A percentile compares a stretch with the other conserved stretches of the same genome.
Evolutionary conservation across 2,329 filamentous ascomycete genomes (phyloP).

Genomic region (Metarhizium guizhouense): DNA sequence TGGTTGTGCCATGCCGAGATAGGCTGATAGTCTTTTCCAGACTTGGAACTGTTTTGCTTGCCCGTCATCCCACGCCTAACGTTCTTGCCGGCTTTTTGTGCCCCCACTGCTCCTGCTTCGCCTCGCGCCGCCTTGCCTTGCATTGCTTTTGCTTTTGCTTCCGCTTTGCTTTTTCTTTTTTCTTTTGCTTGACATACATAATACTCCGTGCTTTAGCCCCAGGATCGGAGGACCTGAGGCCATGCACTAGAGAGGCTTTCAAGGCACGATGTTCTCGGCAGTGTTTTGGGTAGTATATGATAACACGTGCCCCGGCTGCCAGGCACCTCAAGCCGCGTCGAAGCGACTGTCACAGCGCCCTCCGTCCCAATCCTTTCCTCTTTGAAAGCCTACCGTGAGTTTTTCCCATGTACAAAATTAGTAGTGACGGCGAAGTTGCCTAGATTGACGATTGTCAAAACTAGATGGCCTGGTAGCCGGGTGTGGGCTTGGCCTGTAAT

Average conservation of each 20-base stretch:
- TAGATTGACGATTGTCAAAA: background rate
- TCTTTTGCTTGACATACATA: conserved; percentile 2
- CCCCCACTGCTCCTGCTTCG: conserved; percentile 1
- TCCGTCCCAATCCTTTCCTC: background rate
- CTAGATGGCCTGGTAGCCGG: background rate
- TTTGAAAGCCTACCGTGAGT: background rate
- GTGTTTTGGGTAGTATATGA: background rate
- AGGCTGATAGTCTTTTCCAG: background rate
- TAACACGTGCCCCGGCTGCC: background rate
- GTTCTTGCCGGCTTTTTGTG: background rate
- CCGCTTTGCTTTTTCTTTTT: conserved; percentile 2
- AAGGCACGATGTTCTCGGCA: background rate
- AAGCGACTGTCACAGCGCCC: background rate
- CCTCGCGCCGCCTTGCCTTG: conserved; percentile 5
- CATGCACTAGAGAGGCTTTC: background rate
- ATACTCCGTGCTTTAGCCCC: background rate
- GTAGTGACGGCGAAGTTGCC: too few species aligned
- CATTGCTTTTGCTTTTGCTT: conserved; percentile 4
- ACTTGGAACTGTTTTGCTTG: background rate
- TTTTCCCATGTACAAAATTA: background rate
- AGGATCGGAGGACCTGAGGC: background rate
- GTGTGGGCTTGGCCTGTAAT: background rate
- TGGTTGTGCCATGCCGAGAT: background rate
- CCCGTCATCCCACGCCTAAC: background rate
- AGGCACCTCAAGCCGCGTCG: background rate